These are phyloP conservation scores for Macrophomina tecta DNA, from an alignment of 2,329 filamentous ascomycete genomes.

Conservation along the genomic window DNA sequence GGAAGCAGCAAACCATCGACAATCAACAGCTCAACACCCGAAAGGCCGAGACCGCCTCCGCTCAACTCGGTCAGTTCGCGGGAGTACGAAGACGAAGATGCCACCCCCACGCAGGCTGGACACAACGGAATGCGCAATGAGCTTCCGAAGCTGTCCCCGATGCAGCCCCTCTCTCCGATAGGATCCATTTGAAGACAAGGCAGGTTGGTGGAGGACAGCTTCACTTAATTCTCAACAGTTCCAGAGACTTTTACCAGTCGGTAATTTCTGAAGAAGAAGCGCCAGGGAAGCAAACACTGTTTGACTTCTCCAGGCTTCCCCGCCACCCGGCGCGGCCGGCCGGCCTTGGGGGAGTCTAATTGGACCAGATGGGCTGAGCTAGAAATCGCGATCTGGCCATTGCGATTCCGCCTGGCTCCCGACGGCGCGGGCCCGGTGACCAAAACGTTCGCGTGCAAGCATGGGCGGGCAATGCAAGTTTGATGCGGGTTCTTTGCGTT, in stretches of 20 bases:
- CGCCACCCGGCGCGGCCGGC: slow-evolving; percentile 1
- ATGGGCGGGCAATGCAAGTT: slow-evolving; percentile 25
- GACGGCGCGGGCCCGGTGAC: background rate
- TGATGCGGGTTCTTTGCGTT: slow-evolving; percentile 28
- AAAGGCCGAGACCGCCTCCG: slow-evolving; percentile 29
- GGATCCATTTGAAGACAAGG: slow-evolving; percentile 22
- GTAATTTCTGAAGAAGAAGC: slow-evolving; percentile 21
- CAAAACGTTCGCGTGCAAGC: slow-evolving; percentile 8
- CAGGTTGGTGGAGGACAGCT: background rate
- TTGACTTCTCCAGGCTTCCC: slow-evolving; percentile 9
- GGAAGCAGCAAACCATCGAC: slow-evolving; percentile 61
- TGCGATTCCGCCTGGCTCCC: background rate
- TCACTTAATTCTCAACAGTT: slow-evolving; percentile 11
- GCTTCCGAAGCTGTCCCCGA: slow-evolving; percentile 63
- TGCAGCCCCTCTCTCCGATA: slow-evolving; percentile 67
- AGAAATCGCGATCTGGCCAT: background rate
- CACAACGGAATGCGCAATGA: slow-evolving; percentile 46
- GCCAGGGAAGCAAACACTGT: background rate
- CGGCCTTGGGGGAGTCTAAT: slow-evolving; percentile 1
- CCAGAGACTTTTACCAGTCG: slow-evolving; percentile 11
- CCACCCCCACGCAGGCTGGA: slow-evolving; percentile 47
- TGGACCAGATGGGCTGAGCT: slow-evolving; percentile 3
- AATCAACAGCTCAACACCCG: slow-evolving; percentile 34
- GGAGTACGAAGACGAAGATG: slow-evolving; percentile 29
- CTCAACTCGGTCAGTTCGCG: slow-evolving; percentile 10